Evolutionary conservation across 2,329 filamentous ascomycete genomes (phyloP).

Genomic region (Cladorrhinum sp.): DNA sequence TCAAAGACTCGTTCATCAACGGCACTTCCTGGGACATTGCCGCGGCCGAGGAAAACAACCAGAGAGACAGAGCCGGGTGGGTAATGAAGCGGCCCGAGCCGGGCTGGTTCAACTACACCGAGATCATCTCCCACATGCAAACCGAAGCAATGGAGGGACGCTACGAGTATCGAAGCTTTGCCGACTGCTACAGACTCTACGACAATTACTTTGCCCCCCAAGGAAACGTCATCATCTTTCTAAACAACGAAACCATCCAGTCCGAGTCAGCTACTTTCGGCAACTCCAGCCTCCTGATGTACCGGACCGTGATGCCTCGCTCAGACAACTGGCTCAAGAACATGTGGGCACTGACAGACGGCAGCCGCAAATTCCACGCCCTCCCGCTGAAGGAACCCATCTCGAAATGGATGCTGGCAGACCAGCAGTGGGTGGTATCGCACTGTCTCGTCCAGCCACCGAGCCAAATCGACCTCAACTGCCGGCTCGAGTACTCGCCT

Average conservation of each 20-base stretch:
- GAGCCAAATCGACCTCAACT: constrained; percentile 3
- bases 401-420: neutral
- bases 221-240: constrained; percentile 25
- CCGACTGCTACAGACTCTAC: constrained; percentile 24
- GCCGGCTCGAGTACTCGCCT: constrained; percentile 28
- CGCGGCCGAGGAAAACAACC: constrained; percentile 1
- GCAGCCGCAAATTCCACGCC: constrained; percentile 13
- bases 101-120: constrained; percentile 10
- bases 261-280: no score
- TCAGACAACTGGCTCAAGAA: constrained; percentile 29
- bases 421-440: neutral
- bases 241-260: constrained; percentile 22
- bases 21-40: neutral
- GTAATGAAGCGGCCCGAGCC: constrained; percentile 1
- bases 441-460: neutral
- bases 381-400: neutral
- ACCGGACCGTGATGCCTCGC: constrained; percentile 24
- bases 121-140: constrained; percentile 12
- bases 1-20: neutral
- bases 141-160: neutral
- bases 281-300: constrained; percentile 26
- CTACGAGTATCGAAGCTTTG: constrained; percentile 15
- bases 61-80: constrained; percentile 17
- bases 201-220: constrained; percentile 25
- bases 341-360: constrained; percentile 28